Conservation (phyloP, 202 grass and related monocot species). For the Brachypodium distachyon region DNA sequence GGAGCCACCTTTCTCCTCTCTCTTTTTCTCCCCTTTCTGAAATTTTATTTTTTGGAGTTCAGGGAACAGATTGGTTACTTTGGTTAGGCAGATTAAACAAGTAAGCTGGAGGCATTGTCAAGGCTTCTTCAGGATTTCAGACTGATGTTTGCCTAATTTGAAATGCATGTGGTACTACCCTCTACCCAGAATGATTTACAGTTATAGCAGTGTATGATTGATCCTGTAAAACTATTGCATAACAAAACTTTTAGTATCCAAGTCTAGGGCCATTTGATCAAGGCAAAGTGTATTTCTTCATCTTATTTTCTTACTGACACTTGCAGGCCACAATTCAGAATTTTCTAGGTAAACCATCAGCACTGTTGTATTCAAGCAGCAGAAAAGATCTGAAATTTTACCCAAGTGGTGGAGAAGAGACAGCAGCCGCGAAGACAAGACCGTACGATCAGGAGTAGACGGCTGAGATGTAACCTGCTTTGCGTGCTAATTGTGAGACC, state of each 20-base stretch:
- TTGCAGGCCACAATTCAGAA: neutral
- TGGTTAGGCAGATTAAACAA: neutral
- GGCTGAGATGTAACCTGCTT: neutral
- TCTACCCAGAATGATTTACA: neutral
- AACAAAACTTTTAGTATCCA: neutral
- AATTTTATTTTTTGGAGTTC: neutral
- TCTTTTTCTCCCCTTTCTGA: neutral
- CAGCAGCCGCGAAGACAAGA: neutral
- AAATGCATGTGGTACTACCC: neutral
- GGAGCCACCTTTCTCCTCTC: neutral
- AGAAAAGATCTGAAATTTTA: neutral
- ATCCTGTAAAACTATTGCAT: neutral
- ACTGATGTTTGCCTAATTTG: neutral
- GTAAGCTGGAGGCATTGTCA: neutral
- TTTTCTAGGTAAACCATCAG: too few relatives aligned
- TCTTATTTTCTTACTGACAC: neutral
- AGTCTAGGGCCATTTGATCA: neutral
- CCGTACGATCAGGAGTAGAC: neutral
- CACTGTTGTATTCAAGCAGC: too few relatives aligned
- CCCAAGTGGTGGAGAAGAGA: neutral
- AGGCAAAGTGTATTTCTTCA: too few relatives aligned
- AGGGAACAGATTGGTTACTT: neutral
- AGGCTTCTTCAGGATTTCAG: neutral
- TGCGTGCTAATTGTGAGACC: neutral
- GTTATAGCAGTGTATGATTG: neutral